A percentile compares a stretch with the other conserved stretches of the same genome.
Evolutionary conservation across 1,284 basidiomycete genomes (phyloP).

Genomic region (Omphalotus olearius): DNA sequence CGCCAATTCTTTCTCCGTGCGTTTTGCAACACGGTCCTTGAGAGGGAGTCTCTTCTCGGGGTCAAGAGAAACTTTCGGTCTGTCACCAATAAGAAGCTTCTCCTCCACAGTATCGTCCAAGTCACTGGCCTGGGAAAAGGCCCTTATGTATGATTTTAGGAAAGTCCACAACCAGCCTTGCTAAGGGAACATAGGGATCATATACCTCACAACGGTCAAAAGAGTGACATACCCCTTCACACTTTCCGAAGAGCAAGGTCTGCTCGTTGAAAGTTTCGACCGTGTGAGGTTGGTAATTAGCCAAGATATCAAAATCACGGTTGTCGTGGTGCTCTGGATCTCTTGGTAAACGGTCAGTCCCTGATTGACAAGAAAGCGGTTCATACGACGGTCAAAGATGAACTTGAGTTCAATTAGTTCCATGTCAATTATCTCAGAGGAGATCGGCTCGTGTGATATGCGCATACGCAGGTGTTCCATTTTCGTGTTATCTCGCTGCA

Average conservation of each 20-base stretch:
- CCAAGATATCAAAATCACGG: constrained; percentile 75
- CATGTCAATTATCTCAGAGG: constrained; percentile 66
- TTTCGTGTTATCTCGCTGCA: constrained; percentile 75
- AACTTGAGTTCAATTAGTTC: constrained; percentile 82
- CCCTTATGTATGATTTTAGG: constrained; percentile 71
- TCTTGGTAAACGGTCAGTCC: constrained; percentile 11
- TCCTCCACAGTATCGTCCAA: constrained; percentile 74
- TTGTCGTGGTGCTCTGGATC: constrained; percentile 62
- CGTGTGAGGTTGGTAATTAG: constrained; percentile 66
- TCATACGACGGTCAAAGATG: constrained; percentile 72
- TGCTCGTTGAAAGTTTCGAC: constrained; percentile 55
- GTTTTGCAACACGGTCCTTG: constrained; percentile 48
- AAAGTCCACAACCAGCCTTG: constrained; percentile 67
- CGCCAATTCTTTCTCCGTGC: constrained; percentile 46
- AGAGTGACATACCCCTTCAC: constrained; percentile 48
- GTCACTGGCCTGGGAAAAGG: constrained; percentile 72
- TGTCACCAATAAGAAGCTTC: constrained; percentile 72
- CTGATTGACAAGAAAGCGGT: constrained; percentile 7
- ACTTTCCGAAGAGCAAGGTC: constrained; percentile 58
- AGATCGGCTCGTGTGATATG: constrained; percentile 67
- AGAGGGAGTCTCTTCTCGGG: constrained; percentile 48
- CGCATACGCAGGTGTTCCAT: constrained; percentile 81
- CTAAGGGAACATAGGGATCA: constrained; percentile 28
- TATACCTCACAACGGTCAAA: not conserved
- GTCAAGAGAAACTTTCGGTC: constrained; percentile 59